Evolutionary conservation across 2,329 filamentous ascomycete species (phyloP), one percentile per base, ranked within the genome.

Genomic region (Claviceps citrina): DNA sequence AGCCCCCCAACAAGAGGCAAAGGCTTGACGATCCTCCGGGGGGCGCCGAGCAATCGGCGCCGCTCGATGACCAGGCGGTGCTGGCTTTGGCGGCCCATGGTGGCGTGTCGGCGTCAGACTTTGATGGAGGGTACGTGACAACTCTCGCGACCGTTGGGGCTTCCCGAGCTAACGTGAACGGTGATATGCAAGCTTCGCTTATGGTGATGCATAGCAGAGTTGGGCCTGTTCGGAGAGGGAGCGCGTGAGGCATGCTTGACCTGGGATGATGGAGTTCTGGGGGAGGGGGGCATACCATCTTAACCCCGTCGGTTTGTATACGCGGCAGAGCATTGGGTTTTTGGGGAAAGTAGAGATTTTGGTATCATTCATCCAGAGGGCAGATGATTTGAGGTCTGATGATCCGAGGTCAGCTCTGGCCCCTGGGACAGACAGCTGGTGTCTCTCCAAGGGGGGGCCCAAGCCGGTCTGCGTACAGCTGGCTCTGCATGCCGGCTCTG

Each of bases 41-140:
- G 3, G 24, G 44, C n/a, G 22, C 44, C n/a, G 46, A 51, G 9
- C 56, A 60, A 13, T 50, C 54, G 7, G 46, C 54, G 1, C 49
- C 55, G 1, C 49, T 68, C 12, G 65, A 68, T 22, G 67, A 71
- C 42, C 66, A 68, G 41, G 65, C 65, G 5, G 63, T 71, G 10
- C 45, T 71, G 44, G 66, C 64, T 7, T 50, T 71, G 31, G 63
- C 66, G 15, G 63, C 59, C 3, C 64, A 68, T 42, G 65, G 60
- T 48, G 57, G 57, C 24, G 46, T 55, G 2, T 52, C 54, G 2
- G 44, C 53, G 3, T 50, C 59, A 4, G 62, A 66, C 22, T 70
- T 65, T 46, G 49, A 53, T 26, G 46, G 61, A 24, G 63, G 67
- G 66, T 70, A 54, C 57, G 66, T 47, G 49, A 5, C 15, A 10